Conservation (phyloP, 2,329 filamentous ascomycete species). For the Plenodomus lindquistii region DNA sequence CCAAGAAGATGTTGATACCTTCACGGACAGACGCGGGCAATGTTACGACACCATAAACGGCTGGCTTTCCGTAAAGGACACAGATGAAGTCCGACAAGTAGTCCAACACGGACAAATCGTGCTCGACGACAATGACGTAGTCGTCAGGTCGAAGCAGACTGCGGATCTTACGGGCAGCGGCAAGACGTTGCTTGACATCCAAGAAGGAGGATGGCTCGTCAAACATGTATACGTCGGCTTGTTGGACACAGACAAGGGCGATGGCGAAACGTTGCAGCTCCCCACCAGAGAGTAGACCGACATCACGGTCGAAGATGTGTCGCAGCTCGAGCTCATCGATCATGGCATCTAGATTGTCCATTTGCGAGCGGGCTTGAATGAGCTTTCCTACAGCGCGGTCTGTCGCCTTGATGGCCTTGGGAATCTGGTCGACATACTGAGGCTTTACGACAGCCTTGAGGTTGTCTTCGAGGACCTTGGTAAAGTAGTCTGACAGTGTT, state of each 20-base stretch:
- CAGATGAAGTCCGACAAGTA: conserved; percentile 99
- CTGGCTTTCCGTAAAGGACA: conserved; percentile 92
- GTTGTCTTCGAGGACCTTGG: conserved; percentile 94
- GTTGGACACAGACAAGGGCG: conserved; percentile 90
- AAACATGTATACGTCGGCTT: conserved; percentile 97
- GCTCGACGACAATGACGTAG: conserved; percentile 98
- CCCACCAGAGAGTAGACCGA: conserved; percentile 89
- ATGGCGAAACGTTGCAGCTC: conserved; percentile 98
- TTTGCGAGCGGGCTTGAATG: conserved; percentile 73
- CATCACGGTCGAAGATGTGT: conserved; percentile 90
- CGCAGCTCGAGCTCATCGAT: conserved; percentile 82
- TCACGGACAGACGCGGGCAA: conserved; percentile 94
- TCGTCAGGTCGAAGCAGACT: conserved; percentile 85
- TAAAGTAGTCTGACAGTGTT: conserved; percentile 80
- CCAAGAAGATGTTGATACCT: conserved; percentile 99
- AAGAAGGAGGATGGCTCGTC: conserved; percentile 98
- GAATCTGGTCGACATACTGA: conserved; percentile 98
- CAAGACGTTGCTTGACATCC: conserved; percentile 98
- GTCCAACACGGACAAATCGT: conserved; percentile 97
- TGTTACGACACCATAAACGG: conserved; percentile 96
- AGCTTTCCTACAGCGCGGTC: conserved; percentile 79
- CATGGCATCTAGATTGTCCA: conserved; percentile 81
- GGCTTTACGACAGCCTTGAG: conserved; percentile 98
- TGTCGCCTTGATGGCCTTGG: conserved; percentile 81
- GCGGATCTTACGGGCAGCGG: conserved; percentile 88